phyloP scores from a whole-genome alignment of 768 basidiomycete genomes.

The Lactarius hatsudake region DNA sequence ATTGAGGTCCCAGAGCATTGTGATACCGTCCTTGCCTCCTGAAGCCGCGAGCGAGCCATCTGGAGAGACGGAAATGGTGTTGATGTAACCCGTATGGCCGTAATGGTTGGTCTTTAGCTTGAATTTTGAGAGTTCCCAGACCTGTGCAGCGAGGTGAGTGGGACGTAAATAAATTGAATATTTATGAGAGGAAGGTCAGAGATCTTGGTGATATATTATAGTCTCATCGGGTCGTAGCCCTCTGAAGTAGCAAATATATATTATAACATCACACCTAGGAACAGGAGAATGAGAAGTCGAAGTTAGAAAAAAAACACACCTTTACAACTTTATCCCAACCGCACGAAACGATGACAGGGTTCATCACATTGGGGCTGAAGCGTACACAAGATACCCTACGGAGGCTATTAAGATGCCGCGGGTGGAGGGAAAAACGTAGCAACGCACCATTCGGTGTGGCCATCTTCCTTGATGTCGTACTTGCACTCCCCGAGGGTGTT shows the following conservation, averaged over 20 bases:
- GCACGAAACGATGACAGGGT: slow-evolving; percentile 97
- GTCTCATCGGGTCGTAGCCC: slow-evolving; percentile 46
- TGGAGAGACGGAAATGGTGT: slow-evolving; percentile 96
- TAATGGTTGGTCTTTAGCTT: slow-evolving; percentile 99
- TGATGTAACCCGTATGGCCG: slow-evolving; percentile 99
- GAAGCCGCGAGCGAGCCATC: slow-evolving; percentile 99
- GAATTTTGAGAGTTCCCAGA: slow-evolving; percentile 99
- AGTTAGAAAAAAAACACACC: slow-evolving; percentile 49
- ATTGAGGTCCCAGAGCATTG: slow-evolving; percentile 99
- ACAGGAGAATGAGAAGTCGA: background rate
- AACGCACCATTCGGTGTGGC: slow-evolving; percentile 89
- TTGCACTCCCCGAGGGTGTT: slow-evolving; percentile 99
- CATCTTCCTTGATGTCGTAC: slow-evolving; percentile 98
- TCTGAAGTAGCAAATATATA: slow-evolving; percentile 37
- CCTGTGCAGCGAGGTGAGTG: slow-evolving; percentile 47
- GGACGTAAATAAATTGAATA: background rate
- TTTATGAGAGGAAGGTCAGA: slow-evolving; percentile 43
- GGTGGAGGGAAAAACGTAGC: slow-evolving; percentile 4
- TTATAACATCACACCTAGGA: slow-evolving; percentile 41
- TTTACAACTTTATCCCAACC: slow-evolving; percentile 99
- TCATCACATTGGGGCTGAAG: slow-evolving; percentile 96
- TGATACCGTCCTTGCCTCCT: slow-evolving; percentile 99
- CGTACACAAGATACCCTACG: slow-evolving; percentile 96
- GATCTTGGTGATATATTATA: slow-evolving; percentile 65
- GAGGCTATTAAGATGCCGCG: background rate